Base-by-base conservation (phyloP, 345 rosid species). In the Cardamine resedifolia region DNA sequence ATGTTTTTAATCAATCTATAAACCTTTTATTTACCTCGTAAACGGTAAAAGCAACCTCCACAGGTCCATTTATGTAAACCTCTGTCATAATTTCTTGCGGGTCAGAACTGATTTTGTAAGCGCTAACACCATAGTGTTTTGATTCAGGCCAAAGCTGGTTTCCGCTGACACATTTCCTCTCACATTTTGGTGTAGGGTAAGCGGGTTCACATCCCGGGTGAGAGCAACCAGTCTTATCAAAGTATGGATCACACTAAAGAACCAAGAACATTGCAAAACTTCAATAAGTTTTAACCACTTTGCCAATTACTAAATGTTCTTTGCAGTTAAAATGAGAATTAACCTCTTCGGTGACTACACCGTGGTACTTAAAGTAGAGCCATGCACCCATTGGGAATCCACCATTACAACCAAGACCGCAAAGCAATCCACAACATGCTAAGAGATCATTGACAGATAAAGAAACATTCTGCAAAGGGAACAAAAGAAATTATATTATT, bases 141-240 rank as follows among this genome's bases (percentile, higher is more conserved):
- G 97, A 88, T 51, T 83, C 50, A 70, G 57, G 77, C 98, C 97
- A 94, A 51, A 86, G 76, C 78, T 83, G 87, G 83, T 95, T 95
- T 34, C 81, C 84, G 6, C 75, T 58, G 50, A 84, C 85, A 68
- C 99, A 95, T 74, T 88, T 85, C 68, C 81, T 94, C 71, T 71
- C 82, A 82, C 98, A 94, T 77, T 71, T 88, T 8, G 98, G 98
- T 52, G 98, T 94, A 43, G 95, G 91, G 79, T 69, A 95, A 63
- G 68, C 90, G 44, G 97, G 99, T 81, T 91, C 96, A 68, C 96
- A 95, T 58, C 98, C 97, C 16, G 99, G 97, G 84, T 95, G 99
- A 49, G 95, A 86, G 71, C 97, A 91, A 58, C 99, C 97, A 26
- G 57, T 84, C 66, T 78, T 78, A 58, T 95, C 99, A 59, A 95